A percentile compares a stretch with the other conserved stretches of the same genome.
Conservation (phyloP, 2,329 filamentous ascomycete species). For the Cytospora mali region DNA sequence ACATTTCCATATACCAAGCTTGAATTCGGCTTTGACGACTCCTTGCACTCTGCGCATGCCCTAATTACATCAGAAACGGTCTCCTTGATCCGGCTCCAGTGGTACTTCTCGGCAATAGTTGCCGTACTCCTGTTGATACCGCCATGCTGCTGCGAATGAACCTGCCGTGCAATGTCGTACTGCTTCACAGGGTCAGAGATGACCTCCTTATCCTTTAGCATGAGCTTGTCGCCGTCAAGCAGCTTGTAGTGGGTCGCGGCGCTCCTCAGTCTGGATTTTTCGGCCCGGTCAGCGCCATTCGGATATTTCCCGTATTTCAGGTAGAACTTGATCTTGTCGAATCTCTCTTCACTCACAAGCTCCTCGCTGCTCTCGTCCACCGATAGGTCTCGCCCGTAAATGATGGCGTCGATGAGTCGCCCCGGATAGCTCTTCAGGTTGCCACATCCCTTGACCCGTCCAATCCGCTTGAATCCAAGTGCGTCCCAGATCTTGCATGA, state of each 20-base stretch:
- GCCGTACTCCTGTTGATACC: conserved; percentile 99
- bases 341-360: conserved; percentile 90
- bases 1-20: conserved; percentile 10
- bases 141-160: conserved; percentile 77
- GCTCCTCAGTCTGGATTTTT: conserved; percentile 91
- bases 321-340: conserved; percentile 98
- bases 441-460: conserved; percentile 74
- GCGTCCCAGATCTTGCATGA: conserved; percentile 92
- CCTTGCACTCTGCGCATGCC: conserved; percentile 88
- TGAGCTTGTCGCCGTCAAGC: conserved; percentile 74
- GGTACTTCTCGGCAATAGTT: conserved; percentile 88
- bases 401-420: conserved; percentile 73
- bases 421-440: conserved; percentile 70
- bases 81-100: conserved; percentile 98
- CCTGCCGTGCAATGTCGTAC: conserved; percentile 80
- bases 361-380: conserved; percentile 68
- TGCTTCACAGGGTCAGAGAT: conserved; percentile 87
- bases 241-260: conserved; percentile 96
- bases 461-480: conserved; percentile 89
- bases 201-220: conserved; percentile 98
- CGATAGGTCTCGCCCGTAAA: conserved; percentile 69
- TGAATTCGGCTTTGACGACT: conserved; percentile 60
- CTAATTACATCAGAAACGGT: conserved; percentile 94
- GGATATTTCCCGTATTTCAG: conserved; percentile 94
- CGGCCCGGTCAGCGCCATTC: conserved; percentile 86